Percentiles rank a stretch among this genome's conserved stretches.
These are phyloP conservation scores for Coemansia sp. DNA, from an alignment of 192 early-diverging fungal genomes.

Conservation along the genomic window DNA sequence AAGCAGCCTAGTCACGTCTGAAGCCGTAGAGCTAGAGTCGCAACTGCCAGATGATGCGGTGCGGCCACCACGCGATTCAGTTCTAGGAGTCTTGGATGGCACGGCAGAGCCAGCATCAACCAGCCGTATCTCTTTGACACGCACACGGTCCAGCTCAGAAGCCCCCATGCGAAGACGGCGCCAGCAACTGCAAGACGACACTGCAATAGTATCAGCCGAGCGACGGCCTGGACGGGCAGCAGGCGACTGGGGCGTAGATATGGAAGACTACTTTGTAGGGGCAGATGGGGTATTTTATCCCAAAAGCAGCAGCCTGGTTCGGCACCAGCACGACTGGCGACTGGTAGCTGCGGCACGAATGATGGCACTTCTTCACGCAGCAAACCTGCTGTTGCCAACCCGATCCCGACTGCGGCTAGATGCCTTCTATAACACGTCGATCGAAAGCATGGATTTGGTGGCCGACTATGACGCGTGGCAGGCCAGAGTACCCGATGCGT, in stretches of 20 bases:
- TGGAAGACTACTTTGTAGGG: conserved; percentile 50
- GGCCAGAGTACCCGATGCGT: conserved; percentile 50
- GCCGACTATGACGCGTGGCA: conserved; percentile 77
- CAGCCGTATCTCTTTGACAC: conserved; percentile 26
- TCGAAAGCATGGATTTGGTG: conserved; percentile 69
- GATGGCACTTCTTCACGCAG: conserved; percentile 84
- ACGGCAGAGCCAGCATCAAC: conserved; percentile 41
- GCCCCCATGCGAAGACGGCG: conserved; percentile 26
- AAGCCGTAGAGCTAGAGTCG: neutral
- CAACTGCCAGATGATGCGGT: conserved; percentile 6
- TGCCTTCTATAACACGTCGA: conserved; percentile 81
- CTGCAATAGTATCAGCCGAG: neutral
- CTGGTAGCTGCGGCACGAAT: conserved; percentile 78
- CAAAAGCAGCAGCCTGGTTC: conserved; percentile 31
- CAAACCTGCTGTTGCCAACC: conserved; percentile 58
- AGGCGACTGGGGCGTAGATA: conserved; percentile 31
- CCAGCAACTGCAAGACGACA: conserved; percentile 1
- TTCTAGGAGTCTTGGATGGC: conserved; percentile 44
- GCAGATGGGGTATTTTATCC: conserved; percentile 54
- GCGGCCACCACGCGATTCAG: conserved; percentile 21
- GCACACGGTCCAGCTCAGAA: conserved; percentile 44
- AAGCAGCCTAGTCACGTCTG: neutral
- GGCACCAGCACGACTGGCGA: conserved; percentile 84
- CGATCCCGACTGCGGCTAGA: conserved; percentile 60
- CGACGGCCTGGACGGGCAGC: conserved; percentile 7